These are phyloP conservation scores for Papiliotrema terrestris DNA, from an alignment of 1,284 basidiomycete genomes.

Conservation along the genomic window DNA sequence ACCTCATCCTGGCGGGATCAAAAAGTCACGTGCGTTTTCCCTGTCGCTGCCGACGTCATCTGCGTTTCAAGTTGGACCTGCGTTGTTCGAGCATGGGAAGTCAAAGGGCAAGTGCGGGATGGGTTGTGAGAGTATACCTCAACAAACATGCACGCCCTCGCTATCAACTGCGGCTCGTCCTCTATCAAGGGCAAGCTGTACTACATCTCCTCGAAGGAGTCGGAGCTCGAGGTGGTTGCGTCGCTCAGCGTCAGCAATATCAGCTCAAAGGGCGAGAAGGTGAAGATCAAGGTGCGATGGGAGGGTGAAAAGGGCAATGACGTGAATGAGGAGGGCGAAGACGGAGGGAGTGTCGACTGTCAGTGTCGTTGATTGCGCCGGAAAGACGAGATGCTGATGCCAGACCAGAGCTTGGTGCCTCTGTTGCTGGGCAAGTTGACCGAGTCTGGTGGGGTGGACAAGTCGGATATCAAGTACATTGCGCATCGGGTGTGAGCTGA, in stretches of 20 bases:
- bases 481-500: constrained; percentile 46
- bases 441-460: constrained; percentile 24
- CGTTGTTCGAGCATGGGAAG: background rate
- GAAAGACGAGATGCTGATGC: constrained; percentile 7
- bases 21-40: background rate
- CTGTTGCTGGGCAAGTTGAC: constrained; percentile 39
- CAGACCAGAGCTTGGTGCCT: constrained; percentile 42
- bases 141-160: constrained; percentile 34
- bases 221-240: constrained; percentile 24
- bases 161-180: constrained; percentile 51
- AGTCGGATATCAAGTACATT: constrained; percentile 45
- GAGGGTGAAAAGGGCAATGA: constrained; percentile 21
- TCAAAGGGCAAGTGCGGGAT: no score
- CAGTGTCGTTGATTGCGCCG: constrained; percentile 8
- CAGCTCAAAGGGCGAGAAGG: constrained; percentile 42
- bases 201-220: constrained; percentile 16
- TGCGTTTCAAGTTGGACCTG: background rate
- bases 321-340: constrained; percentile 36
- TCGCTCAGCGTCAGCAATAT: constrained; percentile 41
- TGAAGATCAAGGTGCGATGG: constrained; percentile 39
- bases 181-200: constrained; percentile 51
- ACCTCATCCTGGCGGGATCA: no score
- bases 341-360: constrained; percentile 41
- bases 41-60: background rate
- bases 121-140: background rate